Conservation (phyloP, 441 rosid genomes). For the Arabidopsis lyrata region DNA sequence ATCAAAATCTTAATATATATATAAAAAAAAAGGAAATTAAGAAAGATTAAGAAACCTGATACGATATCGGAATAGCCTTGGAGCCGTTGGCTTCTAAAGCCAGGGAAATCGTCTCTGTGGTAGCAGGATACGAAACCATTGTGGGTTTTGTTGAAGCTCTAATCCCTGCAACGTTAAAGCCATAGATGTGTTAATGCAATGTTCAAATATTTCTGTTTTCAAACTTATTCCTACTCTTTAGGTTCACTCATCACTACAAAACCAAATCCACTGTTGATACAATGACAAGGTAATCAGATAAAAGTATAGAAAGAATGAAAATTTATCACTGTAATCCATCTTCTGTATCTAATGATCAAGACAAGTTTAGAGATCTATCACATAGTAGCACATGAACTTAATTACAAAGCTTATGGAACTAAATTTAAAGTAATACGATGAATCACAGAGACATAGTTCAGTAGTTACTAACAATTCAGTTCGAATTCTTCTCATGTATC, state of each 20-base stretch:
- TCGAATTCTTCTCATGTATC: constrained; percentile 16
- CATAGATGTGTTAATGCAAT: background rate
- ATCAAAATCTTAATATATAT: too few relatives aligned
- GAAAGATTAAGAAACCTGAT: too few relatives aligned
- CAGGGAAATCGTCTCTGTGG: constrained; percentile 67
- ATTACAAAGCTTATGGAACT: background rate
- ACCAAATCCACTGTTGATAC: background rate
- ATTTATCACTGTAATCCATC: background rate
- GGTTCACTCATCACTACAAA: background rate
- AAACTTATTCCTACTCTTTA: background rate
- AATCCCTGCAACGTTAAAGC: constrained; percentile 31
- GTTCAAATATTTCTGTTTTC: background rate
- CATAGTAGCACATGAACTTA: background rate
- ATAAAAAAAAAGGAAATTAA: too few relatives aligned
- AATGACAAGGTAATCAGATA: background rate
- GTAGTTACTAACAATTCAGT: too few relatives aligned
- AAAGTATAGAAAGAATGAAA: too few relatives aligned
- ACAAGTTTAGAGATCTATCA: constrained; percentile 26
- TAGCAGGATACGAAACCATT: constrained; percentile 57
- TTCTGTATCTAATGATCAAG: background rate
- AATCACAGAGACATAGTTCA: constrained; percentile 22
- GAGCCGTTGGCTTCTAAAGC: too few relatives aligned
- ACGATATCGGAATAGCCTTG: too few relatives aligned
- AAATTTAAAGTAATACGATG: background rate
- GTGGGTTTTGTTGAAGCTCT: constrained; percentile 21